Evolutionary conservation across 23 red algal genomes (phyloP).

Genomic region (Gracilaria caudata): DNA sequence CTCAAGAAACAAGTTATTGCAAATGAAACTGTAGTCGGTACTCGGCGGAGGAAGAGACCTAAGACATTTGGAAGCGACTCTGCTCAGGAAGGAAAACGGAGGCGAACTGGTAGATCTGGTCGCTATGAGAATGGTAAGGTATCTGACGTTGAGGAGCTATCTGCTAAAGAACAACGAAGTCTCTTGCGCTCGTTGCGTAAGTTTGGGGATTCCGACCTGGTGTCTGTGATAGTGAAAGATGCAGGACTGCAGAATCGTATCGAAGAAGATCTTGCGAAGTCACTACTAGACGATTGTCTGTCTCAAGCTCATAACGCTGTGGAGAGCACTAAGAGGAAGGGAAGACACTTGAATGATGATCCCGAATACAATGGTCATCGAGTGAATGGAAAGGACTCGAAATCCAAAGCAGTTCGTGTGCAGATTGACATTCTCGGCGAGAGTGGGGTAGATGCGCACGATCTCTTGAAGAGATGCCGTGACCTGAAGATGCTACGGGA

Average conservation of each 20-base stretch:
- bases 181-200: slow-evolving; percentile 79
- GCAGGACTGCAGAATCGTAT: slow-evolving; percentile 74
- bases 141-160: slow-evolving; percentile 59
- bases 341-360: slow-evolving; percentile 19
- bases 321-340: slow-evolving; percentile 6
- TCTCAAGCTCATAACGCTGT: slow-evolving; percentile 61
- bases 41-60: slow-evolving; percentile 62
- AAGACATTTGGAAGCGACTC: slow-evolving; percentile 54
- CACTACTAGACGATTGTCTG: slow-evolving; percentile 67
- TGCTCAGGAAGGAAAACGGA: slow-evolving; percentile 46
- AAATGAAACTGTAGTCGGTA: slow-evolving; percentile 67
- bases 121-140: slow-evolving; percentile 23
- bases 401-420: slow-evolving; percentile 37
- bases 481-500: slow-evolving; percentile 74
- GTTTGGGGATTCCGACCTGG: slow-evolving; percentile 69
- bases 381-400: slow-evolving; percentile 44
- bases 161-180: slow-evolving; percentile 69
- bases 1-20: slow-evolving; percentile 77
- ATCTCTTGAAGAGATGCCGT: slow-evolving; percentile 69
- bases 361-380: slow-evolving; percentile 49
- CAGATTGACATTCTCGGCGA: slow-evolving; percentile 71
- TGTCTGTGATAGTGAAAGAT: slow-evolving; percentile 65
- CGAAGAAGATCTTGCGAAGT: slow-evolving; percentile 54
- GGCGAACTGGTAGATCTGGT: slow-evolving; percentile 23
- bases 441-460: slow-evolving; percentile 61